These are phyloP conservation scores for Solanum commersonii DNA, from an alignment of 257 asterid genomes.

Conservation along the genomic window DNA sequence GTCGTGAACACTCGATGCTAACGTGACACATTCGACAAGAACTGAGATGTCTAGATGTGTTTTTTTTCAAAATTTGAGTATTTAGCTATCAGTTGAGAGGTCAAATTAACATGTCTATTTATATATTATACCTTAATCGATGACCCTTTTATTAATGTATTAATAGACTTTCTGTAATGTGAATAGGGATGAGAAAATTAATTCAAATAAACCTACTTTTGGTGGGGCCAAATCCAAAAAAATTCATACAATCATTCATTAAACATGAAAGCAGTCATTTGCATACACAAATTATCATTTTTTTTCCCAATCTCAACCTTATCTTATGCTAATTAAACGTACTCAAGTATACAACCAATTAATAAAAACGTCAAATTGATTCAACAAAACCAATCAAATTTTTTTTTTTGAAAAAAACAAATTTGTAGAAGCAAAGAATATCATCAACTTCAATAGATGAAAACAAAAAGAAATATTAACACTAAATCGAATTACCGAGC, in stretches of 20 bases:
- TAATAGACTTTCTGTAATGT: neutral
- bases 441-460: neutral
- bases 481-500: neutral
- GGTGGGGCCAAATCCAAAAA: slow-evolving; percentile 29
- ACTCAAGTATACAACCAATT: neutral
- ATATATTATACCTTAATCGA: neutral
- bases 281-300: slow-evolving; percentile 3
- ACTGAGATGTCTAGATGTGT: neutral
- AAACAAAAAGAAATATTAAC: neutral
- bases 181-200: slow-evolving; percentile 17
- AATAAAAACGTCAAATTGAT: neutral
- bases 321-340: neutral
- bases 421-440: neutral
- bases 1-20: neutral
- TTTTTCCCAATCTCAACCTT: slow-evolving; percentile 5
- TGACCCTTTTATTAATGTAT: neutral
- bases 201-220: slow-evolving; percentile 6
- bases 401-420: no score
- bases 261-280: slow-evolving; percentile 23
- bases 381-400: neutral
- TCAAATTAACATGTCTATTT: neutral
- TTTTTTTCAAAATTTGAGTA: neutral
- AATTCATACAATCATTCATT: neutral
- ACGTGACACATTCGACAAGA: neutral
- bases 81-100: neutral